These are phyloP conservation scores for Capsicum rhomboideum DNA, from an alignment of 257 asterid species.

Conservation along the genomic window DNA sequence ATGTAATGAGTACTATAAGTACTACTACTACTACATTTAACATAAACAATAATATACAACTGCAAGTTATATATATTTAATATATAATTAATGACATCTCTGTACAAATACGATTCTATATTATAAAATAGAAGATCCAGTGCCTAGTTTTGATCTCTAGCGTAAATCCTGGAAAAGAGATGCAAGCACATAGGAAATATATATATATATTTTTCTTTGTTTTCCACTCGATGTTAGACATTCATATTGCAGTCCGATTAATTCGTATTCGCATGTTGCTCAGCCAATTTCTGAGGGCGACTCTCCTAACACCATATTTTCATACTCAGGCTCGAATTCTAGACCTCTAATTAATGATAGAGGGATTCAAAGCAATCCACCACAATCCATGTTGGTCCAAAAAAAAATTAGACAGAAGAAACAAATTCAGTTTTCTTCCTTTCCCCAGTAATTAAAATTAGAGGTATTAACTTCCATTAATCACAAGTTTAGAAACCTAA, in stretches of 20 bases:
- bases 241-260: neutral
- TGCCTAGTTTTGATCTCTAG: neutral
- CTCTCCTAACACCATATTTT: neutral
- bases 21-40: neutral
- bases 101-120: neutral
- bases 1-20: neutral
- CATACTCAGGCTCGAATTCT: fast-evolving
- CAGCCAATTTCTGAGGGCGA: too few relatives aligned
- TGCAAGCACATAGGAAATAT: neutral
- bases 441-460: neutral
- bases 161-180: neutral
- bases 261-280: neutral
- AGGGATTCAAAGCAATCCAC: too few relatives aligned
- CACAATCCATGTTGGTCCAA: neutral
- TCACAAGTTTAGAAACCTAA: neutral
- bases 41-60: neutral
- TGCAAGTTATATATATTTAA: neutral
- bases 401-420: neutral
- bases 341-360: fast-evolving
- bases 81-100: neutral
- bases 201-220: too few relatives aligned
- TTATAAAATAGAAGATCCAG: too few relatives aligned
- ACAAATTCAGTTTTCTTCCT: neutral
- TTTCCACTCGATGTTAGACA: neutral
- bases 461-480: neutral